Evolutionary conservation across 768 basidiomycete genomes (phyloP).

Genomic region (Multifurca ochricompacta): DNA sequence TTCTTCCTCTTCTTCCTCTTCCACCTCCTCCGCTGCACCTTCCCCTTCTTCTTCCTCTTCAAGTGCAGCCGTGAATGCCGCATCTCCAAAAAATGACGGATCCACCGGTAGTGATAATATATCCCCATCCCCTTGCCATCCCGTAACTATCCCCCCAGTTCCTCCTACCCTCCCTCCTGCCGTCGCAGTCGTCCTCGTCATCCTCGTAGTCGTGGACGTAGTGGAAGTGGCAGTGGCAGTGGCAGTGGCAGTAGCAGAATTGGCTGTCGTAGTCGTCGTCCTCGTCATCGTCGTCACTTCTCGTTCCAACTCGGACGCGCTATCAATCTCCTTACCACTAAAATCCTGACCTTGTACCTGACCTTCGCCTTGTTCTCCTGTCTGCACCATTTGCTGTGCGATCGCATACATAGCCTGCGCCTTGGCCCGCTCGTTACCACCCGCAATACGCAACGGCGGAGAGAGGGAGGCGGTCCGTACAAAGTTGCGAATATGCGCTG

Average conservation of each 20-base stretch:
- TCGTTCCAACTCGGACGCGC: constrained; percentile 25
- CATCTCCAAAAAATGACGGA: constrained; percentile 46
- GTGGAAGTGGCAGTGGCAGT: no score
- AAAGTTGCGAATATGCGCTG: constrained; percentile 60
- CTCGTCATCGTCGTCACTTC: constrained; percentile 26
- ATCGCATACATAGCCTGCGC: constrained; percentile 60
- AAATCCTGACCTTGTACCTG: constrained; percentile 21
- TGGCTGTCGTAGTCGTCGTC: no score
- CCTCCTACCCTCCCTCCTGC: no score
- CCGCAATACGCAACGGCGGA: constrained; percentile 23
- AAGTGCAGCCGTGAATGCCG: constrained; percentile 43
- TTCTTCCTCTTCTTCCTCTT: constrained; percentile 1
- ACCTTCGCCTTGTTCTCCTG: constrained; percentile 28
- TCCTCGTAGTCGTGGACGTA: no score
- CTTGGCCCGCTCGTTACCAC: constrained; percentile 35
- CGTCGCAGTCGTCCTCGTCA: no score
- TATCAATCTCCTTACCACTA: constrained; percentile 23
- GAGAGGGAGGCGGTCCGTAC: constrained; percentile 38
- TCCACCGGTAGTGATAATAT: constrained; percentile 41
- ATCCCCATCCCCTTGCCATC: constrained; percentile 36
- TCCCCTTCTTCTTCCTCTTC: constrained; percentile 35
- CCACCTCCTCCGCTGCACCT: constrained; percentile 24
- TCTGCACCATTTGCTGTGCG: constrained; percentile 57
- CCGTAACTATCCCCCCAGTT: constrained; percentile 26
- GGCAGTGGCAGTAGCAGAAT: no score